These are phyloP conservation scores for Pyrrhoderma lamaoense DNA, from an alignment of 1,284 basidiomycete species.

Conservation along the genomic window DNA sequence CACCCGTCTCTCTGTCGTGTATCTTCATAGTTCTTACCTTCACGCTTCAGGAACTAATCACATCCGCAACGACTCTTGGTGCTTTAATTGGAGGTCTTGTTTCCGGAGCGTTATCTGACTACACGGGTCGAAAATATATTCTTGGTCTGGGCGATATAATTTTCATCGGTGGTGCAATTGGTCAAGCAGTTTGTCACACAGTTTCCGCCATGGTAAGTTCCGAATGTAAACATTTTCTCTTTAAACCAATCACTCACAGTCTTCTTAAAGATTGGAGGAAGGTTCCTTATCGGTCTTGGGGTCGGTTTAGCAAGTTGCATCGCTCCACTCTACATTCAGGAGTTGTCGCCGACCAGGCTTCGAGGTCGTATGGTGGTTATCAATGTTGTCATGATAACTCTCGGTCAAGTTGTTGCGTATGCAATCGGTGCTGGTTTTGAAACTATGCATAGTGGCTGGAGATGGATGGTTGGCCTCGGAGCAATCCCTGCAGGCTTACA, in stretches of 20 bases:
- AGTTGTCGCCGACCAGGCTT: constrained; percentile 69
- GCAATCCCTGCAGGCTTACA: constrained; percentile 63
- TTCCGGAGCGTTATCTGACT: constrained; percentile 67
- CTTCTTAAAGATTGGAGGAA: constrained; percentile 49
- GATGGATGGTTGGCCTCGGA: constrained; percentile 79
- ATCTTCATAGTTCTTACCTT: constrained; percentile 1
- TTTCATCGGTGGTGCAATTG: constrained; percentile 70
- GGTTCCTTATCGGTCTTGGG: constrained; percentile 67
- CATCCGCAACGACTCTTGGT: constrained; percentile 73
- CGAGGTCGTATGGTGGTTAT: constrained; percentile 72
- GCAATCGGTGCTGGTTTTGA: constrained; percentile 71
- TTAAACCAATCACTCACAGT: neutral
- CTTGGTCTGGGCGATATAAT: constrained; percentile 66
- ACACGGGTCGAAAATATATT: constrained; percentile 61
- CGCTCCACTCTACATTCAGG: constrained; percentile 78
- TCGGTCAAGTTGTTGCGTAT: constrained; percentile 74
- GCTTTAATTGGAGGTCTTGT: constrained; percentile 68
- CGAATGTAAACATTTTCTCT: neutral
- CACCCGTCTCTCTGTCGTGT: neutral
- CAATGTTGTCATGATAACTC: constrained; percentile 33
- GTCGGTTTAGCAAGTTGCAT: constrained; percentile 73
- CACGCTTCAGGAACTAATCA: constrained; percentile 61
- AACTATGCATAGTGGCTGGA: constrained; percentile 59
- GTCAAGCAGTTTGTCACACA: constrained; percentile 57
- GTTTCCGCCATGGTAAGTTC: constrained; percentile 61